Base-by-base conservation (phyloP, 495 filamentous ascomycete genomes). In the Hypoxylon intermedium region DNA sequence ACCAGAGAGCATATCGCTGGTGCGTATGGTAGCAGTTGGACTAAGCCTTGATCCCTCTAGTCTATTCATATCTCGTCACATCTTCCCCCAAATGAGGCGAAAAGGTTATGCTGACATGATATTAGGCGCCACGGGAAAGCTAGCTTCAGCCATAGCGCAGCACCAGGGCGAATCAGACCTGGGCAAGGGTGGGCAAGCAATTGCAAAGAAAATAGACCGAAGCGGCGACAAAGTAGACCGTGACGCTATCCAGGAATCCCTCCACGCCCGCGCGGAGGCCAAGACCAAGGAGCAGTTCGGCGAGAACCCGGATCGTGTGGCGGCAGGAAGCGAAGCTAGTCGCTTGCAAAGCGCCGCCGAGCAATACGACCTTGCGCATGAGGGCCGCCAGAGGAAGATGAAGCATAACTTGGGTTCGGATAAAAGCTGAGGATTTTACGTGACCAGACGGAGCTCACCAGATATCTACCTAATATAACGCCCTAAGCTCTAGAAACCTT, bases 271-370 rank as follows among this genome's bases (percentile, higher is more conserved):
- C 1, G 42, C 23, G 3, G 24, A 46, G 11, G 42, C 42, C 42
- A 46, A 46, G 23, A 46, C 20, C n/a, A 46, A 31, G 13, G 18
- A 46, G 42, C 42, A 30, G 24, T 46, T 28, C 24, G 42, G 42
- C 42, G 42, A 46, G 24, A 13, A 46, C 23, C 42, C 42, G 1
- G 1, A 46, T 12, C 42, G 24, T 7, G 20, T 46, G 24, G 42
- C 19, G 13, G 23, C 42, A 1, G 24, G 23, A 3, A 46, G 42
- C 42, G 42, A 46, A 13, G 42, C 23, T 4, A 46, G 42, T 11
- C 42, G 42, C 2, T 15, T 46, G 12, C 21, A 46, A 24, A 46
- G 42, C 15, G 42, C 42, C 6, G 42, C 42, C 6, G 42, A 46
- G 24, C 42, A 46, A 24, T 46, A 46, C 13, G 42, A 31, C 12